A percentile compares a stretch with the other conserved stretches of the same genome.
Evolutionary conservation across 1,284 basidiomycete species (phyloP).

Genomic region (Pterula multifida): DNA sequence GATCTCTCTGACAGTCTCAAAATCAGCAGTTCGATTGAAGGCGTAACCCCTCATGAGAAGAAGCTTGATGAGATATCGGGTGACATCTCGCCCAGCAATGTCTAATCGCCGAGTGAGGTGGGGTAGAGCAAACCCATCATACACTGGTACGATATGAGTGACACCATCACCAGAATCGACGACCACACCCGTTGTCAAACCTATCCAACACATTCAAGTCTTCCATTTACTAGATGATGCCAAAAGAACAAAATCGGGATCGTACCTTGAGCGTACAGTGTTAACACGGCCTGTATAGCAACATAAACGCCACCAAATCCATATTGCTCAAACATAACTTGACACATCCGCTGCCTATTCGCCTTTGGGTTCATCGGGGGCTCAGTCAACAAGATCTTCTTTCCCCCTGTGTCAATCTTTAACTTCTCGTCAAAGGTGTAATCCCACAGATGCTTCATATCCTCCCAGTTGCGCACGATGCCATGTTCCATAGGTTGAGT

Average conservation of each 20-base stretch:
- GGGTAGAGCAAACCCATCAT: conserved; percentile 92
- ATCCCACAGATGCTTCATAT: conserved; percentile 98
- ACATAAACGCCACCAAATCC: conserved; percentile 95
- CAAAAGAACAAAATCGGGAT: conserved; percentile 9
- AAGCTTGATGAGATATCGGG: conserved; percentile 96
- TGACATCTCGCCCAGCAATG: conserved; percentile 96
- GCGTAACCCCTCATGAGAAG: conserved; percentile 97
- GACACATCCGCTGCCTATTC: conserved; percentile 89
- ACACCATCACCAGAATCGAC: conserved; percentile 99
- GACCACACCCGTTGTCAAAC: conserved; percentile 95
- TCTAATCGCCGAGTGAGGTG: conserved; percentile 92
- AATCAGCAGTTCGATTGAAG: conserved; percentile 98
- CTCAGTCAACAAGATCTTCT: conserved; percentile 92
- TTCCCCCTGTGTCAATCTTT: conserved; percentile 74
- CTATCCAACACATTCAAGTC: conserved; percentile 28
- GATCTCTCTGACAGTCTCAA: conserved; percentile 96
- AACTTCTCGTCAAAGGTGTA: conserved; percentile 98
- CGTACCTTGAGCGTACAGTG: conserved; percentile 93
- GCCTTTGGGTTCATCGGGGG: conserved; percentile 99
- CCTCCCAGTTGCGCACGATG: conserved; percentile 97
- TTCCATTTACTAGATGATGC: neutral
- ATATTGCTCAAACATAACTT: conserved; percentile 99
- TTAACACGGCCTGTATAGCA: conserved; percentile 97
- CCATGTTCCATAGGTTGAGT: conserved; percentile 99
- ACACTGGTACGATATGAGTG: conserved; percentile 97